These are phyloP conservation scores for Erodium moschatum DNA, from an alignment of 441 rosid species.

Conservation along the genomic window DNA sequence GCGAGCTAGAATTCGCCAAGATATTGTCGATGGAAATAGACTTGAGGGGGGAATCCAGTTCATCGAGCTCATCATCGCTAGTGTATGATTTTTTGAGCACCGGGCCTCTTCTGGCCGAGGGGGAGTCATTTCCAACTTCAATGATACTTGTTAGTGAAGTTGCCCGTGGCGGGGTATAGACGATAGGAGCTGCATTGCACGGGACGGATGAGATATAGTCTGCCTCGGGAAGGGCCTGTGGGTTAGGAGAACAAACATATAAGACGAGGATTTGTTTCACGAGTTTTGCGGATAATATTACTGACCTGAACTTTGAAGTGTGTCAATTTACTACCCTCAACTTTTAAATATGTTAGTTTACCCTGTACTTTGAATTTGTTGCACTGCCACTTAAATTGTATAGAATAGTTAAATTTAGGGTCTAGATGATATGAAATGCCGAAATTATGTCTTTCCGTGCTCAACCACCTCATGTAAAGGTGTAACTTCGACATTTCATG, in stretches of 20 bases:
- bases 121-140: slow-evolving; percentile 37
- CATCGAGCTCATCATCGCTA: slow-evolving; percentile 89
- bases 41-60: slow-evolving; percentile 65
- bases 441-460: too few species aligned
- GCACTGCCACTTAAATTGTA: too few species aligned
- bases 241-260: slow-evolving; percentile 13
- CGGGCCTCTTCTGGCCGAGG: slow-evolving; percentile 52
- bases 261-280: neutral
- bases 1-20: slow-evolving; percentile 31
- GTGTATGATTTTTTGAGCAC: slow-evolving; percentile 63
- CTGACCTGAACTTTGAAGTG: too few species aligned
- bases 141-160: slow-evolving; percentile 36
- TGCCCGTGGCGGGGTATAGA: slow-evolving; percentile 56
- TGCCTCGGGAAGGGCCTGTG: slow-evolving; percentile 37
- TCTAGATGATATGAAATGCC: too few species aligned
- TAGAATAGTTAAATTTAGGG: too few species aligned
- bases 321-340: too few species aligned
- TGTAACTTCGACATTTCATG: too few species aligned
- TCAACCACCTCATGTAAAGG: too few species aligned
- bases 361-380: too few species aligned
- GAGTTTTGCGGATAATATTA: neutral
- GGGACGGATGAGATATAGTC: slow-evolving; percentile 45
- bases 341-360: too few species aligned
- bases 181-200: slow-evolving; percentile 49
- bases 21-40: slow-evolving; percentile 39